Conservation (phyloP, 1,284 basidiomycete species). For the Tilletia indica region DNA sequence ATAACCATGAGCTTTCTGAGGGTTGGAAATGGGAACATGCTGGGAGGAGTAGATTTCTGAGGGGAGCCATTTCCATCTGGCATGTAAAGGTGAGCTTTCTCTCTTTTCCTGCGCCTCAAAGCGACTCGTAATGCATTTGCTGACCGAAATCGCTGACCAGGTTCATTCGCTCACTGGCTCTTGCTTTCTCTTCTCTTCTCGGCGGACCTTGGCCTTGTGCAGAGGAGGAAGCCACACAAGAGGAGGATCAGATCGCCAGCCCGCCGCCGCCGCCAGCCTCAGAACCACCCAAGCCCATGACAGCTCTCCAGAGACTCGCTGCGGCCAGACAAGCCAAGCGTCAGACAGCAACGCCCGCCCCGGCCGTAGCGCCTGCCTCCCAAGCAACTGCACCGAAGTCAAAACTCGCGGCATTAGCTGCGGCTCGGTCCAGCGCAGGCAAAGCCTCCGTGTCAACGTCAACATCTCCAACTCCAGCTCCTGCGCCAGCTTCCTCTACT, state of each 20-base stretch:
- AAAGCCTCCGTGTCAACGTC: conserved; percentile 61
- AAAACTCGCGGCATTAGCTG: conserved; percentile 69
- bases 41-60: not conserved
- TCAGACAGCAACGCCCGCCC: conserved; percentile 22
- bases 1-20: conserved; percentile 25
- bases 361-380: conserved; percentile 22
- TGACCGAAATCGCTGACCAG: conserved; percentile 8
- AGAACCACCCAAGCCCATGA: conserved; percentile 26
- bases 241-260: not conserved
- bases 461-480: conserved; percentile 33
- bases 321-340: conserved; percentile 32
- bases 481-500: too few species aligned
- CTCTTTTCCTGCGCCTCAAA: not conserved
- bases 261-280: not conserved
- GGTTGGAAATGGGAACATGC: not conserved
- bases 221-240: not conserved
- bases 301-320: conserved; percentile 33
- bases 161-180: conserved; percentile 16
- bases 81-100: not conserved
- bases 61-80: not conserved
- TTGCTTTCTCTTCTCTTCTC: conserved; percentile 63
- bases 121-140: not conserved
- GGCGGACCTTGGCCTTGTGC: conserved; percentile 55
- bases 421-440: conserved; percentile 62
- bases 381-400: conserved; percentile 62